These are phyloP conservation scores for Pseudotulostoma volvatum DNA, from an alignment of 495 filamentous ascomycete species.

Conservation along the genomic window DNA sequence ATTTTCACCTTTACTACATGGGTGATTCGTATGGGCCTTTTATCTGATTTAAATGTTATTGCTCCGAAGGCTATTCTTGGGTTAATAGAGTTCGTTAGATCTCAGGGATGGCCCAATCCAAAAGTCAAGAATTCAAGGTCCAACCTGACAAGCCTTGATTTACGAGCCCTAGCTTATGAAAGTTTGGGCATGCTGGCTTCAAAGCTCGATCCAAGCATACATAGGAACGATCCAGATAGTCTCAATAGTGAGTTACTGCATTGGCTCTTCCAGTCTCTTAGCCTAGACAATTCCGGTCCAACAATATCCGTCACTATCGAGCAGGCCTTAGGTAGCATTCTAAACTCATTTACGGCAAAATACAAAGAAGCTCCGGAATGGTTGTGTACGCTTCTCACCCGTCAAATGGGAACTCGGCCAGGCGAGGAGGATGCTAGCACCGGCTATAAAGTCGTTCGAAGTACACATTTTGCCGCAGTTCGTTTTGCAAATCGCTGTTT, in stretches of 20 bases:
- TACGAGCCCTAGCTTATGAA: slow-evolving; percentile 68
- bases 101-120: slow-evolving; percentile 68
- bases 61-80: slow-evolving; percentile 54
- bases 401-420: slow-evolving; percentile 45
- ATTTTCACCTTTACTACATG: slow-evolving; percentile 84
- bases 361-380: slow-evolving; percentile 29
- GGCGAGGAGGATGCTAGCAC: slow-evolving; percentile 27
- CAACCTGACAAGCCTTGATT: slow-evolving; percentile 41
- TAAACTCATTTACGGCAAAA: slow-evolving; percentile 38
- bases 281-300: slow-evolving; percentile 57
- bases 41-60: slow-evolving; percentile 40
- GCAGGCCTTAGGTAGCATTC: slow-evolving; percentile 64
- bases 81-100: slow-evolving; percentile 56
- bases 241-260: slow-evolving; percentile 44
- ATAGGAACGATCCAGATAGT: slow-evolving; percentile 21
- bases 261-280: slow-evolving; percentile 71
- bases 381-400: slow-evolving; percentile 44
- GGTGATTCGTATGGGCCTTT: slow-evolving; percentile 58
- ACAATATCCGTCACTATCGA: slow-evolving; percentile 75
- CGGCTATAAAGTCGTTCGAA: slow-evolving; percentile 36
- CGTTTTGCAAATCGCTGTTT: slow-evolving; percentile 86
- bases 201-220: slow-evolving; percentile 23
- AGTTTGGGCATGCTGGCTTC: slow-evolving; percentile 65
- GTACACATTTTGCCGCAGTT: slow-evolving; percentile 64
- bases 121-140: slow-evolving; percentile 26